A percentile compares a stretch with the other conserved stretches of the same genome.
These are phyloP conservation scores for Pestalotiopsis sp. DNA, from an alignment of 2,329 filamentous ascomycete genomes.

Conservation along the genomic window DNA sequence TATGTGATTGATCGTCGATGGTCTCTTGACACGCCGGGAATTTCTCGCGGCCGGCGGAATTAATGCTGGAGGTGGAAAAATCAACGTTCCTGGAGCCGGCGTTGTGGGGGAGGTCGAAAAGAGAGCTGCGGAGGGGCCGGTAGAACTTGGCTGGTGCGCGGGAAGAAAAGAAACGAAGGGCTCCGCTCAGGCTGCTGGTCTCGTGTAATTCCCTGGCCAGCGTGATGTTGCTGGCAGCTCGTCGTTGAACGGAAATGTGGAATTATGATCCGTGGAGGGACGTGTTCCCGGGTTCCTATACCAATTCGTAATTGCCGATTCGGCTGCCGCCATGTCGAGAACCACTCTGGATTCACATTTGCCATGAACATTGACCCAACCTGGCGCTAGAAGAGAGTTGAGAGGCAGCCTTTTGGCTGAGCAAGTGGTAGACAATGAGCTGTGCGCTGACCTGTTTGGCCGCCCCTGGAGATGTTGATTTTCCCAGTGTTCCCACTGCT, in stretches of 20 bases:
- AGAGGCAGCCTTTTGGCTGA: not conserved
- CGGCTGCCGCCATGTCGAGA: not conserved
- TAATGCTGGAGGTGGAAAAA: conserved; percentile 12
- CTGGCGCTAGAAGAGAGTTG: not conserved
- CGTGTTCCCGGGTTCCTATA: not conserved
- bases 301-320: not conserved
- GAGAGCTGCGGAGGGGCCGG: not conserved
- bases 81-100: not conserved
- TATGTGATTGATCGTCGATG: not conserved
- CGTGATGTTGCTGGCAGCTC: too few species aligned
- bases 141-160: not conserved
- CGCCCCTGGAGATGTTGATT: not conserved
- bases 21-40: not conserved
- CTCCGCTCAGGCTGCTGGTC: not conserved
- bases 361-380: not conserved
- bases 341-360: not conserved
- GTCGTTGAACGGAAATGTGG: too few species aligned
- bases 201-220: not conserved
- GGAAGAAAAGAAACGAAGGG: not conserved
- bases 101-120: not conserved
- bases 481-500: not conserved
- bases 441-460: not conserved
- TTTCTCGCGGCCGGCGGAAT: not conserved
- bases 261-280: too few species aligned
- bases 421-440: not conserved